Conservation (phyloP, 129 eudicot species). For the Centella asiatica region DNA sequence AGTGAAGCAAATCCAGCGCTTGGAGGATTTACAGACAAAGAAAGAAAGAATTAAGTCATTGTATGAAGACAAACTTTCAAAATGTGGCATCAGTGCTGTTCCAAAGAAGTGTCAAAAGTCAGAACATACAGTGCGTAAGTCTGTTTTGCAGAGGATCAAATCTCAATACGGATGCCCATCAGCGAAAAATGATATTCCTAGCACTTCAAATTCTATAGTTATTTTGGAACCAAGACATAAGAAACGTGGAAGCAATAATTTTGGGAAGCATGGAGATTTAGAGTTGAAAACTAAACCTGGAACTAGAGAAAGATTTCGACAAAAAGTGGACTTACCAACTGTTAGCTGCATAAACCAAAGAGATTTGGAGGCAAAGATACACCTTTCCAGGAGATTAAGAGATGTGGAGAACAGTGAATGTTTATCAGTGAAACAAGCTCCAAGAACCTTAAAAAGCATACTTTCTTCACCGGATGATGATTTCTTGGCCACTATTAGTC, state of each 20-base stretch:
- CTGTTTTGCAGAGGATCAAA: conserved; percentile 6
- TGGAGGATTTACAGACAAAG: conserved; percentile 1
- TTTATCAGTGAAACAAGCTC: conserved; percentile 18
- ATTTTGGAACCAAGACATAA: conserved; percentile 17
- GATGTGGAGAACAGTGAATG: conserved; percentile 17
- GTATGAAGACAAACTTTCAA: not conserved
- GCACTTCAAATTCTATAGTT: conserved; percentile 20
- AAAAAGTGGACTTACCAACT: conserved; percentile 14
- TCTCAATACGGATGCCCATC: conserved; percentile 10
- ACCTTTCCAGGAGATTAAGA: conserved; percentile 47
- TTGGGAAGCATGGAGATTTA: conserved; percentile 1
- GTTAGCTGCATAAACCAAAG: not conserved
- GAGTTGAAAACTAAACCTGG: not conserved
- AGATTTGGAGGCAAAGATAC: conserved; percentile 47
- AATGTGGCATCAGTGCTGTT: conserved; percentile 5
- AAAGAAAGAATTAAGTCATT: conserved; percentile 4
- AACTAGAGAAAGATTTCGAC: not conserved
- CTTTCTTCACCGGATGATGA: conserved; percentile 36
- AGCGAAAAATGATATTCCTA: not conserved
- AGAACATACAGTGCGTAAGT: not conserved
- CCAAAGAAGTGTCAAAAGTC: conserved; percentile 3
- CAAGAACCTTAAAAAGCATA: conserved; percentile 45
- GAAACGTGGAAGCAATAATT: conserved; percentile 11
- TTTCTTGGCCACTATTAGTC: conserved; percentile 18
- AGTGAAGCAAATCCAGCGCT: conserved; percentile 1